Conservation (phyloP, 2,329 filamentous ascomycete genomes). For the Dothistroma pini region DNA sequence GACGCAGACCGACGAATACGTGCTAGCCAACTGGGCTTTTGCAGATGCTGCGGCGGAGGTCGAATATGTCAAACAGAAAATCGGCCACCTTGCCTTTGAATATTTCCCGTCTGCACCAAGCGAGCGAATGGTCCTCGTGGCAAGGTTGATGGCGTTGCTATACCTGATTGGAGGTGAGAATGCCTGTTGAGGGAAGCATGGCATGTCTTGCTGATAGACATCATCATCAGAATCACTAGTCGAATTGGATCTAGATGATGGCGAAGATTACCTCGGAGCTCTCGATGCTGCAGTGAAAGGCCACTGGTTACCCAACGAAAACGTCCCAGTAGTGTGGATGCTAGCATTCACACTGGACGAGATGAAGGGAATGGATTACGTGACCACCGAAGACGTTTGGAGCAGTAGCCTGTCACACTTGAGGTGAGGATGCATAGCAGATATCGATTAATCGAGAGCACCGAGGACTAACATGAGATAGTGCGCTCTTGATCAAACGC, state of each 20-base stretch:
- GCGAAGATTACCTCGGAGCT: constrained; percentile 10
- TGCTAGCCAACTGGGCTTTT: constrained; percentile 8
- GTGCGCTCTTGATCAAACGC: neutral
- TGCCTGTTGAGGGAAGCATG: neutral
- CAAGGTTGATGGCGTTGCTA: constrained; percentile 5
- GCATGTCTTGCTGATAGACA: neutral
- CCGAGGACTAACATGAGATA: neutral
- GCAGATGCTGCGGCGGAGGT: neutral
- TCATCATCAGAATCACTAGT: constrained; percentile 2
- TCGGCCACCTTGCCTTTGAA: constrained; percentile 3
- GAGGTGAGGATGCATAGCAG: neutral
- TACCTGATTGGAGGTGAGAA: constrained; percentile 4
- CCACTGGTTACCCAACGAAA: constrained; percentile 6
- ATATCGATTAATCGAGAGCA: too few relatives aligned
- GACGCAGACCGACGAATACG: constrained; percentile 2
- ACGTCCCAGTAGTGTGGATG: constrained; percentile 9
- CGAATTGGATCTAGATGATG: constrained; percentile 5
- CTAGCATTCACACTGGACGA: constrained; percentile 6
- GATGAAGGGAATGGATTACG: constrained; percentile 5
- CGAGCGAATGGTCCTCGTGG: constrained; percentile 5
- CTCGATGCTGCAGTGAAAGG: constrained; percentile 6
- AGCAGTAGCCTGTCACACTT: constrained; percentile 4
- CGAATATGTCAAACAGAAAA: neutral
- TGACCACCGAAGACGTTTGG: constrained; percentile 5
- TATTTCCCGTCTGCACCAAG: constrained; percentile 7